Evolutionary conservation across 495 filamentous ascomycete species (phyloP).

Genomic region (Penicillium waksmanii): DNA sequence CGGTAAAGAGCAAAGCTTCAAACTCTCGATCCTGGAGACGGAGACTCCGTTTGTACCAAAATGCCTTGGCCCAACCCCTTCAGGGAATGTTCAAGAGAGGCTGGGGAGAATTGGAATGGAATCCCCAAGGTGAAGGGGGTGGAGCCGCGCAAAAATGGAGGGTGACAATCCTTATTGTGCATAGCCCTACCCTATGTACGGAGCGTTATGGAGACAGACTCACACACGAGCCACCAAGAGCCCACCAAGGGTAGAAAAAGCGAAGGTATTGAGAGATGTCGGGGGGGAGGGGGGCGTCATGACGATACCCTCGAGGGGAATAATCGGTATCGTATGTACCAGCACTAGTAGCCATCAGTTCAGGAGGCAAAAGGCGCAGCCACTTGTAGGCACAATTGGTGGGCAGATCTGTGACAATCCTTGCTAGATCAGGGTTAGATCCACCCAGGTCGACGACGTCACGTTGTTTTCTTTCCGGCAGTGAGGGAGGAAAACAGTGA

Average conservation of each 20-base stretch:
- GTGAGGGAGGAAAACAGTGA: constrained; percentile 3
- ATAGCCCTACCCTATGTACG: constrained; percentile 7
- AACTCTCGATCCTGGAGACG: not conserved
- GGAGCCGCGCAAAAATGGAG: constrained; percentile 15
- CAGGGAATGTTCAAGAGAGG: not conserved
- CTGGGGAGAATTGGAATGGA: not conserved
- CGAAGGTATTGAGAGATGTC: constrained; percentile 3
- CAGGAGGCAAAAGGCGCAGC: constrained; percentile 6
- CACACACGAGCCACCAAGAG: constrained; percentile 3
- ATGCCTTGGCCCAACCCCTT: not conserved
- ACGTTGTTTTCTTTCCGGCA: constrained; percentile 17
- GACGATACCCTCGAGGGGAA: not conserved
- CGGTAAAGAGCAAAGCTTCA: constrained; percentile 3
- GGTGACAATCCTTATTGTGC: constrained; percentile 22
- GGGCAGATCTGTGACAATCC: constrained; percentile 16
- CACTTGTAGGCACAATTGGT: constrained; percentile 3
- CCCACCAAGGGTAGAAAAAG: not conserved
- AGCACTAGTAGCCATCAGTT: not conserved
- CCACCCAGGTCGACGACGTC: constrained; percentile 30
- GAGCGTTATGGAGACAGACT: not conserved
- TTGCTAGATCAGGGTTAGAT: constrained; percentile 12
- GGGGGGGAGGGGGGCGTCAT: constrained; percentile 10
- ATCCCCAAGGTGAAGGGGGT: constrained; percentile 6
- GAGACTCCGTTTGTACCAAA: not conserved
- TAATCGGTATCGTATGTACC: too few relatives aligned